Base-by-base conservation (phyloP, 352 stramenopile genomes). In the Pelagophyceae sp. region DNA sequence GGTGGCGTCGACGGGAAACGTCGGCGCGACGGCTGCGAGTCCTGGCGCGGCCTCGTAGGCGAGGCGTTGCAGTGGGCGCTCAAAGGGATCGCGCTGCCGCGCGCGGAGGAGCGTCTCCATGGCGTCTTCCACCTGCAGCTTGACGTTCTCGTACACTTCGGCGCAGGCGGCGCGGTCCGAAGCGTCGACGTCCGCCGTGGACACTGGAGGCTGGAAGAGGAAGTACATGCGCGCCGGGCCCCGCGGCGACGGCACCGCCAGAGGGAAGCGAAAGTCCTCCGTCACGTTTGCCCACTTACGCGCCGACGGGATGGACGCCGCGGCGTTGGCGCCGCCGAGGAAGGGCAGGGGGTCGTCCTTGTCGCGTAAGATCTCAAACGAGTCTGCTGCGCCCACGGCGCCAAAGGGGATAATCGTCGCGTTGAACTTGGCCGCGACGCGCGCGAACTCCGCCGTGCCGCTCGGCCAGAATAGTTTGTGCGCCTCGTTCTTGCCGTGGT, bases 401-500 rank as follows among this genome's bases (percentile, higher is more conserved):
- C 82, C 85, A 61, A 93, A 78, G 19, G 89, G 86, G 27, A 93
- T 78, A 76, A 93, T 91, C 11, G 85, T 91, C 25, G 89, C 88
- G 79, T 91, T 88, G 75, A 91, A 92, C 70, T 76, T 83, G 0
- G 84, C 86, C 0, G 89, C 89, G 0, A 87, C 83, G 70, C 89
- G 76, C 11, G 92, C 87, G 82, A 93, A 93, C 72, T 92, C 86
- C 33, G 78, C 78, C 75, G 89, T 89, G 69, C 90, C 83, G n/a
- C n/a, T n/a, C 0, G 87, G 87, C 89, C 89, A 93, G 75, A 90
- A 90, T 2, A 93, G 72, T 65, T 90, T 50, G 78, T 93, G 91
- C 40, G 82, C 83, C 80, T 92, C 85, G 61, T 82, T 80, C 74
- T 84, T 85, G 33, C 82, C 84, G 64, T 91, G 84, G 50, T 89